Percentiles rank a stretch among this genome's conserved stretches.
These are phyloP conservation scores for Zymoseptoria crescenta DNA, from an alignment of 2,329 filamentous ascomycete species.

Conservation along the genomic window DNA sequence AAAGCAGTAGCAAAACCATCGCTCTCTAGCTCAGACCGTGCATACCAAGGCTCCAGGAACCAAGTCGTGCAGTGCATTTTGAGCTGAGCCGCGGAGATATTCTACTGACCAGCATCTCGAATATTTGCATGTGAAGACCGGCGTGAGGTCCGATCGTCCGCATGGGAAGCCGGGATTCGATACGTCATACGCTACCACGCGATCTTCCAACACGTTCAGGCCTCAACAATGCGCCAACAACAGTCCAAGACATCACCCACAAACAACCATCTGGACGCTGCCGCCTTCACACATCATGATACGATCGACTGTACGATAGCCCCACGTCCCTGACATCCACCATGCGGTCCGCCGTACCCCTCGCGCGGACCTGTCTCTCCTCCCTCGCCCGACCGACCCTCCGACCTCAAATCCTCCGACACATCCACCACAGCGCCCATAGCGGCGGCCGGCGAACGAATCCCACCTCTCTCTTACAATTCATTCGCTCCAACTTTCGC, in stretches of 20 bases:
- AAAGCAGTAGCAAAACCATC: too few species aligned
- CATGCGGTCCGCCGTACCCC: slow-evolving; percentile 24
- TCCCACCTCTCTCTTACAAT: slow-evolving; percentile 20
- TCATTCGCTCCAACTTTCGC: slow-evolving; percentile 21
- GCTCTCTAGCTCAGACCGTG: too few species aligned
- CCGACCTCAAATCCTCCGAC: slow-evolving; percentile 25
- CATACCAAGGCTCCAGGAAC: too few species aligned
- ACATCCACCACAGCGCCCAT: slow-evolving; percentile 24
- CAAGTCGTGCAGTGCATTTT: too few species aligned
- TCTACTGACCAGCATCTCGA: neutral
- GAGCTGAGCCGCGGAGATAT: too few species aligned
- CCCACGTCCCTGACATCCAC: neutral
- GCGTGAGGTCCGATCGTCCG: neutral
- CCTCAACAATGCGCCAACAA: neutral
- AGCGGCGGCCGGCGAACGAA: slow-evolving; percentile 19
- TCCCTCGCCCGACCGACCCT: slow-evolving; percentile 14
- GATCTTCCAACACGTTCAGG: neutral
- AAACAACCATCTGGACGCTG: neutral
- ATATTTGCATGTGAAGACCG: neutral
- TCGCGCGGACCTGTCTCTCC: slow-evolving; percentile 22
- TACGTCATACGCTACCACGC: neutral
- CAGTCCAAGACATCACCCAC: neutral
- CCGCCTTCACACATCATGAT: neutral
- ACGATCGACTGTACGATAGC: neutral
- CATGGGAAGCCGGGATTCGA: neutral